Base-by-base conservation (phyloP, 768 basidiomycete genomes). In the Clavaria fumosa region DNA sequence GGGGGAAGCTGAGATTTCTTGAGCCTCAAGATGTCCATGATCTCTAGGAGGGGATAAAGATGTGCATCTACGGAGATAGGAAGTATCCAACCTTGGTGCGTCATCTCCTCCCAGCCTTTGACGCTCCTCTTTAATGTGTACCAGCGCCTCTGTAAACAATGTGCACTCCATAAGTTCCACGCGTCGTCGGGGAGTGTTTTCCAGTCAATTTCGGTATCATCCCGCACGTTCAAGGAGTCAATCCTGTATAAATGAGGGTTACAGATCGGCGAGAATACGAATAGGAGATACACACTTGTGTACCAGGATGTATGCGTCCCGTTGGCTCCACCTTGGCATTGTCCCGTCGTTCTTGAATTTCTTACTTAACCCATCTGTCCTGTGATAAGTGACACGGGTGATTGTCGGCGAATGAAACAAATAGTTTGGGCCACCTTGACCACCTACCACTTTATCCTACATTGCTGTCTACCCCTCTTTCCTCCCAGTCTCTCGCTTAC, bases 121-220 rank as follows among this genome's bases (percentile, higher is more conserved):
- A 86, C 67, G 37, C 78, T 60, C 40, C 68, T 64, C 50, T 86
- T 86, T 74, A 86, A 72, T 1, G 78, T 78, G 33, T 75, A 51
- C 83, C 83, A 88, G 34, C 81, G 75, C 26, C 81, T 68, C 46
- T 85, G 83, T 23, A 88, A 59, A 10, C 69, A 63, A 49, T 88
- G 84, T 0, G 80, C 72, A 52, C 83, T 86, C 80, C 80, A 86
- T 6, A 83, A 51, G 47, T 86, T 83, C 83, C 83, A 86, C 41
- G 76, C 64, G 11, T 70, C 50, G 51, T 89, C 84, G 1, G 71
- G 60, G 7, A 88, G 60, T 12, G 66, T 65, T 50, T 82, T 83
- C 85, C 84, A 89, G 47, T 83, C 78, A 32, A 89, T 78, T 50
- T 88, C 85, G 20, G 72, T 78, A 47, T 89, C 84, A 48, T 86